phyloP scores from a whole-genome alignment of 345 rosid genomes.

The Gossypium raimondii region DNA sequence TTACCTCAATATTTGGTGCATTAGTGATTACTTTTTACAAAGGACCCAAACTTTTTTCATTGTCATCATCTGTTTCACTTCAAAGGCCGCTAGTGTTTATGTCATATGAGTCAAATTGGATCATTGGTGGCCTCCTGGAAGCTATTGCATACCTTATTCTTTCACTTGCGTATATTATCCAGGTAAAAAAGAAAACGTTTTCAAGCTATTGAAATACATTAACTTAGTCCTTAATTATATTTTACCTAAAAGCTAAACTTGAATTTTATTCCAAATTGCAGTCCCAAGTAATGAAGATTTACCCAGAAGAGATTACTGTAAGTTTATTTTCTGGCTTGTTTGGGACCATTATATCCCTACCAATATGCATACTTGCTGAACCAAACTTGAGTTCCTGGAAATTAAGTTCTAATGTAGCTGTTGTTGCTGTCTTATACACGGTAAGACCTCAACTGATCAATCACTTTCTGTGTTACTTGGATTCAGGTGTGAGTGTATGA shows the following conservation, averaged over 20 bases:
- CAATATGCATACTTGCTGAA: conserved; percentile 1
- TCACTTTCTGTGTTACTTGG: too few relatives aligned
- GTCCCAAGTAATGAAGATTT: conserved; percentile 13
- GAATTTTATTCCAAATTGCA: neutral
- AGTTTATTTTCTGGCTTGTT: neutral
- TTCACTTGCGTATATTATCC: conserved; percentile 78
- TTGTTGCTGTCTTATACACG: conserved; percentile 6
- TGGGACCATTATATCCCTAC: neutral
- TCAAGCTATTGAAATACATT: neutral
- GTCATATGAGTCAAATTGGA: conserved; percentile 42
- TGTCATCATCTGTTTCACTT: conserved; percentile 9
- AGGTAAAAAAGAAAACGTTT: neutral
- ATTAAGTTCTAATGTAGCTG: neutral
- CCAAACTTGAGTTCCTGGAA: conserved; percentile 13
- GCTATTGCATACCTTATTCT: conserved; percentile 50
- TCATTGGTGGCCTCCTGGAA: conserved; percentile 67
- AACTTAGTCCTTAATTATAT: neutral
- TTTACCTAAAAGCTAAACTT: neutral
- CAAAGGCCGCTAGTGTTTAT: neutral
- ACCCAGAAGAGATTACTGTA: conserved; percentile 10
- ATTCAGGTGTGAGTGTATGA: too few relatives aligned
- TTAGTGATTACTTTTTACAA: neutral
- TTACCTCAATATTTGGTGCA: conserved; percentile 17
- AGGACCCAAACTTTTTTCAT: conserved; percentile 51
- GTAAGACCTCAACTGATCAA: neutral